Evolutionary conservation across 345 rosid species (phyloP), one percentile per base, ranked within the genome.

Genomic region (Populus alba): DNA sequence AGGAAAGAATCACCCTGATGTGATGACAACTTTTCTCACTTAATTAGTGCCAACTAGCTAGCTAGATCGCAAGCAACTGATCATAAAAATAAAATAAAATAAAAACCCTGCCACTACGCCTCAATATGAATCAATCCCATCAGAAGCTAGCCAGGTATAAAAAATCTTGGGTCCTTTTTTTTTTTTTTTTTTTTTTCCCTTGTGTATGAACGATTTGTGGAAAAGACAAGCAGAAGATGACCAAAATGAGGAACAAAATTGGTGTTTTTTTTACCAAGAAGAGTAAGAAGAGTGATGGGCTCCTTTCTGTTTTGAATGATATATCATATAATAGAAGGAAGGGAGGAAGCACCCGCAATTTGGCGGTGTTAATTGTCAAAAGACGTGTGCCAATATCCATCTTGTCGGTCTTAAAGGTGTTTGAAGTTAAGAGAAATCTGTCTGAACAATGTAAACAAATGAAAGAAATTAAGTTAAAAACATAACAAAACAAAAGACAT

Each of bases 371-470:
- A 3, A 3, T 72, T 59, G 57, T 80, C 75, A 76, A 75, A 66
- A 62, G 43, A 16, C 23, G 11, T 43, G 41, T n/a, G 51, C 55
- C 65, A 37, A 1, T 27, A 1, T 17, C 79, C 82, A 1, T 39
- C 49, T 65, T 51, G 80, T 79, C 77, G 72, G 79, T 70, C 84
- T 47, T 25, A 41, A 75, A 63, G 33, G 23, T 67, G 75, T 73
- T 81, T 83, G 86, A 85, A 77, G 79, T 59, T 70, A 37, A 79
- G 79, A 66, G 81, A 75, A 81, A 65, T 47, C 1, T 33, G 38
- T 62, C 70, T 81, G 76, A 78, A 80, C 38, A 6, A 20, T 5
- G 17, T 51, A 35, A 66, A 13, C 22, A 20, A 79, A 55, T 3
- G 3, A 57, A 74, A 57, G 22, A 70, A 74, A 66, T 17, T 66